phyloP scores from a whole-genome alignment of 257 asterid species.

The Primulina eburnea region DNA sequence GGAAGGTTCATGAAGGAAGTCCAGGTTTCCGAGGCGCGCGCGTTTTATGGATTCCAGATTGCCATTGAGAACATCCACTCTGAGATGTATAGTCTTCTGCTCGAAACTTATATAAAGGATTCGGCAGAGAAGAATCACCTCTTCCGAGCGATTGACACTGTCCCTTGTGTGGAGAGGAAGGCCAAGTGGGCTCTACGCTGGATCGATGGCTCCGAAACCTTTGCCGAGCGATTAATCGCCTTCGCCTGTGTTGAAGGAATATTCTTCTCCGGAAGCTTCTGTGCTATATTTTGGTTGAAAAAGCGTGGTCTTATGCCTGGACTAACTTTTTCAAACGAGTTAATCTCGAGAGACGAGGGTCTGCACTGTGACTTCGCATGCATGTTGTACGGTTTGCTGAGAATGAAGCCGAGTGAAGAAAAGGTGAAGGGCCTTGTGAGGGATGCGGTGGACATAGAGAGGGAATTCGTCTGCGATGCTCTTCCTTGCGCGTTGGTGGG shows the following conservation, averaged over 20 bases:
- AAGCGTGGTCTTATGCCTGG: slow-evolving; percentile 95
- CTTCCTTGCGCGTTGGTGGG: slow-evolving; percentile 86
- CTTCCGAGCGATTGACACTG: slow-evolving; percentile 74
- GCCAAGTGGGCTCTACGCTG: slow-evolving; percentile 92
- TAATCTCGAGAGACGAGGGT: slow-evolving; percentile 61
- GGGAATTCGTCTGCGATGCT: slow-evolving; percentile 85
- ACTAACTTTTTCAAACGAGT: slow-evolving; percentile 60
- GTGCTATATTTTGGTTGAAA: slow-evolving; percentile 86
- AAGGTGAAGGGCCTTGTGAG: slow-evolving; percentile 53
- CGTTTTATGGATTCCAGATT: slow-evolving; percentile 66
- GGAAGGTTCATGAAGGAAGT: slow-evolving; percentile 96
- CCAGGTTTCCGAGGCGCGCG: slow-evolving; percentile 92
- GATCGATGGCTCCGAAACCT: slow-evolving; percentile 82
- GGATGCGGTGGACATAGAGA: slow-evolving; percentile 79
- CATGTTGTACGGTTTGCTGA: slow-evolving; percentile 62
- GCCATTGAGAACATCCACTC: slow-evolving; percentile 70
- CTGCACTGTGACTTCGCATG: slow-evolving; percentile 92
- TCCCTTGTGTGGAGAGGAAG: slow-evolving; percentile 80
- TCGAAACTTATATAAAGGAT: slow-evolving; percentile 75
- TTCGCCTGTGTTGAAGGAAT: slow-evolving; percentile 95
- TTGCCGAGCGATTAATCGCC: slow-evolving; percentile 77
- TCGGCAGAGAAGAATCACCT: slow-evolving; percentile 55
- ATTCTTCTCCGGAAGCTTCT: slow-evolving; percentile 77
- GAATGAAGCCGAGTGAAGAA: slow-evolving; percentile 66
- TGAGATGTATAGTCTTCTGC: slow-evolving; percentile 66